Conservation (phyloP, 345 rosid genomes). For the Physaria fendleri region DNA sequence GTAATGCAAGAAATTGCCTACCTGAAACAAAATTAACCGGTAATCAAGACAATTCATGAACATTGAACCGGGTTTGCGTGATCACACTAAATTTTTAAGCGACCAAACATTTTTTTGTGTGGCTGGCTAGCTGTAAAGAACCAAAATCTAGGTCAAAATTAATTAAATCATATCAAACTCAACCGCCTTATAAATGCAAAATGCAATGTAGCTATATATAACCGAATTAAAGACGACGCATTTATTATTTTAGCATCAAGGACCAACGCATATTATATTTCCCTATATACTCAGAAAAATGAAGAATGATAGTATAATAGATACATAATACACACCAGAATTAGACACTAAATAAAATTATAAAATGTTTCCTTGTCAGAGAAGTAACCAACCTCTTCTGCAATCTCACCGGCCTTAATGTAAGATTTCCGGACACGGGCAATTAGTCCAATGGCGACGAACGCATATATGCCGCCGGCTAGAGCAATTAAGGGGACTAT, state of each 20-base stretch:
- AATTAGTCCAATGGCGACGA: slow-evolving; percentile 69
- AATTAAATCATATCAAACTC: slow-evolving; percentile 13
- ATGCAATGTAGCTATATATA: slow-evolving; percentile 27
- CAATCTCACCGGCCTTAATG: slow-evolving; percentile 90
- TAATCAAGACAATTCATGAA: not conserved
- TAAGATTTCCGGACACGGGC: slow-evolving; percentile 77
- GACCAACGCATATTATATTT: slow-evolving; percentile 2
- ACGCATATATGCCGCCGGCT: slow-evolving; percentile 91
- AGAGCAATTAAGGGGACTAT: slow-evolving; percentile 90
- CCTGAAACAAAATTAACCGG: slow-evolving; percentile 37
- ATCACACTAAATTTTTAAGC: not conserved
- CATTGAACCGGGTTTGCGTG: not conserved
- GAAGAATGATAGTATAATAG: too few relatives aligned
- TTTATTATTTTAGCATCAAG: slow-evolving; percentile 22
- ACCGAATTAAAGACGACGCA: slow-evolving; percentile 27
- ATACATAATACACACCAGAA: too few relatives aligned
- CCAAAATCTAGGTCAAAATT: not conserved
- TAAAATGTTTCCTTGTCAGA: not conserved
- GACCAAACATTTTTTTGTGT: not conserved
- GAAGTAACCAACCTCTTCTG: slow-evolving; percentile 67
- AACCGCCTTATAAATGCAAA: slow-evolving; percentile 27
- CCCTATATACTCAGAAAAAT: too few relatives aligned
- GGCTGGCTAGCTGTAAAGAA: slow-evolving; percentile 20
- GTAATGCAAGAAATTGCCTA: slow-evolving; percentile 92
- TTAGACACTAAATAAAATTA: too few relatives aligned